These are phyloP conservation scores for Exophiala lecanii-corni DNA, from an alignment of 2,329 filamentous ascomycete genomes.

Conservation along the genomic window DNA sequence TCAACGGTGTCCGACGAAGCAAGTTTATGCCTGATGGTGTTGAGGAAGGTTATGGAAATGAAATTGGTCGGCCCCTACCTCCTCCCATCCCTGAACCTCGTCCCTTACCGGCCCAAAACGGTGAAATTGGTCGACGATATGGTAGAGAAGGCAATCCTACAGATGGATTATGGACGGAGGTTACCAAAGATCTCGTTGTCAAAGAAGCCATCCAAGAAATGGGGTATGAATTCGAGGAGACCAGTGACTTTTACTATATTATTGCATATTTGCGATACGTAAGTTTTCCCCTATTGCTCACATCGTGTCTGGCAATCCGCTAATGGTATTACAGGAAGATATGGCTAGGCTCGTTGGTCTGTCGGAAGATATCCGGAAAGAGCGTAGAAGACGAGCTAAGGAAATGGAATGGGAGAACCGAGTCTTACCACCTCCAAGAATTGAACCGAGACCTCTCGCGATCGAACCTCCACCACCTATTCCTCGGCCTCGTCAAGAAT, in stretches of 20 bases:
- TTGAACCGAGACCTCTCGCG: constrained; percentile 16
- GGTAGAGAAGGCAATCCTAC: constrained; percentile 34
- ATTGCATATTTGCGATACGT: constrained; percentile 87
- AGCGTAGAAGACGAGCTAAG: constrained; percentile 54
- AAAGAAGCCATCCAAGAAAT: constrained; percentile 79
- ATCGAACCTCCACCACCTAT: constrained; percentile 24
- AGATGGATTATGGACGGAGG: constrained; percentile 87
- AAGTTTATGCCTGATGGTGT: constrained; percentile 66
- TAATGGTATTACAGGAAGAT: constrained; percentile 62
- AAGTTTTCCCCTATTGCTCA: constrained; percentile 43
- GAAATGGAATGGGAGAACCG: constrained; percentile 51
- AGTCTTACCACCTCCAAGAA: constrained; percentile 22
- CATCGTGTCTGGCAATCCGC: background rate
- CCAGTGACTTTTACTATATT: constrained; percentile 82
- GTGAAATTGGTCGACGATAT: constrained; percentile 43
- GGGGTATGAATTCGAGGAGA: constrained; percentile 89
- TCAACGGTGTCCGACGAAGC: constrained; percentile 70
- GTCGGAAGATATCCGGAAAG: constrained; percentile 73
- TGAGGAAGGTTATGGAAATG: constrained; percentile 51
- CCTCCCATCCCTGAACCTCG: constrained; percentile 7
- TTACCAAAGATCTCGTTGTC: constrained; percentile 86
- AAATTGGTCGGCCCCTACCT: constrained; percentile 44
- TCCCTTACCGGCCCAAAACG: constrained; percentile 26
- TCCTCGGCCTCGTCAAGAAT: constrained; percentile 14
- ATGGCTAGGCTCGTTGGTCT: constrained; percentile 78